Evolutionary conservation across 257 asterid genomes (phyloP).

Genomic region (Scutellaria minor): DNA sequence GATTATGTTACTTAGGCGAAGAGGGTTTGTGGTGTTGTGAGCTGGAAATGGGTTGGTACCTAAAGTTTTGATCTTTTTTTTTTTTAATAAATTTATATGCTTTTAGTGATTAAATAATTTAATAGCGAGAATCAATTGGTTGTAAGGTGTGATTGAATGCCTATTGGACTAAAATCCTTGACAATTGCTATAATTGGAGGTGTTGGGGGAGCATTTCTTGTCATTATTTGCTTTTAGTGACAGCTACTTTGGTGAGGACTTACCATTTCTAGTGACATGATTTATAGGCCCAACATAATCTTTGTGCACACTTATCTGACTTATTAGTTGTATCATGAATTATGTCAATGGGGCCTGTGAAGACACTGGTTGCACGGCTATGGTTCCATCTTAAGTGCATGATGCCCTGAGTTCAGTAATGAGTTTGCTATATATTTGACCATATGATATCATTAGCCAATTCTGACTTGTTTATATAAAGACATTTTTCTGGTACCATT

Average conservation of each 20-base stretch:
- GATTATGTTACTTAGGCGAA: slow-evolving; percentile 5
- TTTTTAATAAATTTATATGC: not conserved
- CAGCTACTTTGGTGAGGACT: not conserved
- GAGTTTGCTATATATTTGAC: slow-evolving; percentile 16
- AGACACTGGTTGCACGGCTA: not conserved
- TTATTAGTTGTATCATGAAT: not conserved
- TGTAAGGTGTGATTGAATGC: slow-evolving; percentile 22
- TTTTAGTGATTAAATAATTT: not conserved
- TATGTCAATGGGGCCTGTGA: not conserved
- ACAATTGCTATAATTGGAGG: slow-evolving; percentile 12
- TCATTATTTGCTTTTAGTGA: not conserved
- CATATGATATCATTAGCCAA: not conserved
- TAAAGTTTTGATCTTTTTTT: slow-evolving; percentile 2
- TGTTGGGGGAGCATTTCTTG: not conserved
- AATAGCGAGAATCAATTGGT: slow-evolving; percentile 15
- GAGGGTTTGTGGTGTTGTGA: not conserved
- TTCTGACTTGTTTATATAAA: not conserved
- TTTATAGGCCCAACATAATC: no score
- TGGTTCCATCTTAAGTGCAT: slow-evolving; percentile 5
- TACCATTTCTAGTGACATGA: not conserved
- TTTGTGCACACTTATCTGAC: not conserved
- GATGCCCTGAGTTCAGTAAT: not conserved
- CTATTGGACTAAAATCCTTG: slow-evolving; percentile 5
- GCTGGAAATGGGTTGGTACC: slow-evolving; percentile 6
- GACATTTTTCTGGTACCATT: not conserved